Evolutionary conservation across 2,329 filamentous ascomycete species (phyloP), one percentile per base, ranked within the genome.

Genomic region (Aspergillus latus): DNA sequence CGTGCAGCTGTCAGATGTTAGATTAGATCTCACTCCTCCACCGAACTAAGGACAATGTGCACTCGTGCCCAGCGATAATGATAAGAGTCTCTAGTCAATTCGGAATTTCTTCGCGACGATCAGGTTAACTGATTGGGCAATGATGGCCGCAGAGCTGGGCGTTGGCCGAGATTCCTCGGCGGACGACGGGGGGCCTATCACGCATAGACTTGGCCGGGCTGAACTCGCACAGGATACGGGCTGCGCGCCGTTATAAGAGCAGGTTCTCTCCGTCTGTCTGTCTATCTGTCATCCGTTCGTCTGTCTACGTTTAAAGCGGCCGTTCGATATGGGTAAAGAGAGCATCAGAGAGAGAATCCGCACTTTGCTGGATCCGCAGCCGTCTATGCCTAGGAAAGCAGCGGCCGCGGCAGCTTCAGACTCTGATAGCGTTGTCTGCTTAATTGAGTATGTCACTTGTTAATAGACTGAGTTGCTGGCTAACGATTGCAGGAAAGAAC

Each of bases 321-420:
- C n/a, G 9, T 4, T 15, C 26, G 21, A 48, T 32, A 54, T 48
- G 52, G 30, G 15, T 2, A 49, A 43, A 29, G 37, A 49, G 43
- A 44, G n/a, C 5, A 2, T 49, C 36, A 54, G 36, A 29, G 44
- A 48, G 11, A 54, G 49, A 44, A 34, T 54, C 34, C 52, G 44
- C 26, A 26, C 21, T n/a, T 15, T 54, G 13, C 15, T 48, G 2
- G 36, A 48, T 43, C 44, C 28, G 9, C 13, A 13, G 9, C 21
- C 21, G 21, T 21, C 21, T 21, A 21, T 21, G 21, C 21, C 21
- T 21, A 21, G 21, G 21, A 21, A 21, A 21, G 21, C 21, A 21
- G 21, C 21, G 21, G 34, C 28, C 5, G 34, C 21, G 26, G 21
- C 15, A n/a, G 28, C 9, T 30, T 42, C 52, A 21, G 52, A 54